These are phyloP conservation scores for Claviceps sp. DNA, from an alignment of 2,329 filamentous ascomycete species.

Conservation along the genomic window DNA sequence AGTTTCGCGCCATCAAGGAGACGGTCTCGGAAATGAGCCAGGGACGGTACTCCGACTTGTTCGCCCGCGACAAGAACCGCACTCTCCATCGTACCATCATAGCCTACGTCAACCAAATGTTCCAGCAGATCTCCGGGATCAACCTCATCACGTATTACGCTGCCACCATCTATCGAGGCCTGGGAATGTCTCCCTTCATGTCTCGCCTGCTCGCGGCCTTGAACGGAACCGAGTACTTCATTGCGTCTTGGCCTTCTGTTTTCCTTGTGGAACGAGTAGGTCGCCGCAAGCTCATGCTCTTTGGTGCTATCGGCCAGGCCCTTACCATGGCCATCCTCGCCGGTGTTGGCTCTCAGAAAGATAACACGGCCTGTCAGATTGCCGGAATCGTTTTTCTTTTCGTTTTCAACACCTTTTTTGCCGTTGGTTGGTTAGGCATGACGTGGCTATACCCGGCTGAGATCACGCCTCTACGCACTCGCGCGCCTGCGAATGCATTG, in stretches of 20 bases:
- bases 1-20: slow-evolving; percentile 48
- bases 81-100: slow-evolving; percentile 45
- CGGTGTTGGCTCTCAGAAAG: slow-evolving; percentile 38
- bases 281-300: slow-evolving; percentile 57
- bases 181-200: slow-evolving; percentile 39
- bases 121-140: slow-evolving; percentile 51
- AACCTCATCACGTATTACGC: slow-evolving; percentile 53
- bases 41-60: slow-evolving; percentile 43
- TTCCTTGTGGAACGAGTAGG: slow-evolving; percentile 54
- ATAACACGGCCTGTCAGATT: slow-evolving; percentile 37
- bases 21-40: slow-evolving; percentile 58
- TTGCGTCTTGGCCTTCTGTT: slow-evolving; percentile 47
- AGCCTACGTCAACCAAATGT: slow-evolving; percentile 48
- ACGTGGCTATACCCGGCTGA: slow-evolving; percentile 54
- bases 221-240: slow-evolving; percentile 37
- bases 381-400: slow-evolving; percentile 55
- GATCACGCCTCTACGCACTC: slow-evolving; percentile 53
- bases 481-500: slow-evolving; percentile 46
- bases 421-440: slow-evolving; percentile 44
- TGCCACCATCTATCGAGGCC: slow-evolving; percentile 41
- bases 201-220: slow-evolving; percentile 41
- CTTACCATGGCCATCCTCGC: slow-evolving; percentile 50
- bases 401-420: slow-evolving; percentile 45
- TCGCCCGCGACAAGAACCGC: slow-evolving; percentile 43
- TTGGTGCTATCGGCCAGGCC: slow-evolving; percentile 50